Evolutionary conservation across 2,329 filamentous ascomycete species (phyloP), one percentile per base, ranked within the genome.

Genomic region (Furcasterigmium sp.): DNA sequence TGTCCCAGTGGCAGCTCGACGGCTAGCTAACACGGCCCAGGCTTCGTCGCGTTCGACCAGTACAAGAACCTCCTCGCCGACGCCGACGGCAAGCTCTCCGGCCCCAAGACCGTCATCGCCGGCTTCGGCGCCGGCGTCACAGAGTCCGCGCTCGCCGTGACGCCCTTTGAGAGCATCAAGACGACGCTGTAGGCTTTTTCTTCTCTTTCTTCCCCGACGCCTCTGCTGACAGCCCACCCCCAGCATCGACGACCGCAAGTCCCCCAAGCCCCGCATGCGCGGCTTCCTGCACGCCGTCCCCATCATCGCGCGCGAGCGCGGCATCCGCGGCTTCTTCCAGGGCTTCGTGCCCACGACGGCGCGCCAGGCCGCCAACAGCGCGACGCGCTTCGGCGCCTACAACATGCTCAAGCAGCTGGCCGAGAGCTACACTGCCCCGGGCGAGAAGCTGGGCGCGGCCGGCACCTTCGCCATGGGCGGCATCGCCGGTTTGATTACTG

Each of bases 111-210:
- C 2, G 93, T 97, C 2, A 78, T 96, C 46, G 91, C 91, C 32
- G 93, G 93, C 3, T 95, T 98, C 59, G 88, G 91, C 46, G 93
- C 93, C 8, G 93, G 93, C 44, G 87, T 95, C 41, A 97, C 91
- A 3, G 93, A 98, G 70, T 94, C 87, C 4, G 69, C 96, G 41
- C 70, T 98, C 3, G 93, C 93, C 10, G 93, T 98, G 26, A 98
- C 93, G 26, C 93, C 93, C 0, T 96, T 94, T 46, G 93, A 98
- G 69, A 94, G 88, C 57, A 96, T 98, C 68, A 98, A 98, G 75
- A 98, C 93, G 40, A 94, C 94, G 54, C 72, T 98, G 78, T 86
- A 61, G 42, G 70, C 63, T 39, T 3, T 37, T 51, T 14, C 51
- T 41, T 37, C 28, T 28, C 34, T 34, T 41, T 10, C 4, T n/a